phyloP scores from a whole-genome alignment of 441 rosid species.

The Populus tomentosa region DNA sequence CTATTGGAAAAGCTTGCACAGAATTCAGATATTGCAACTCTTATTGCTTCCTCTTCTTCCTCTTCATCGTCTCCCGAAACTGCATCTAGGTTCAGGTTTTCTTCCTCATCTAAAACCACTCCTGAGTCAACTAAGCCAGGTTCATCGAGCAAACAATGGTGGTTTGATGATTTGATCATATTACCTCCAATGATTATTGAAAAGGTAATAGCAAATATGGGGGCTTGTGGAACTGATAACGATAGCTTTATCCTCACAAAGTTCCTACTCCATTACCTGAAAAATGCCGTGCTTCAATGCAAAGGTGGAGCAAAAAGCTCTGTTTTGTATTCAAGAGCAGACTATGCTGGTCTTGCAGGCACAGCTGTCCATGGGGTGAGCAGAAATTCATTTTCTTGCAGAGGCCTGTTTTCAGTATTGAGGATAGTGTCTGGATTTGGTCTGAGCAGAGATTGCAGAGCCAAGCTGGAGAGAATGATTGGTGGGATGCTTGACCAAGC shows the following conservation, averaged over 20 bases:
- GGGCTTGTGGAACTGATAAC: constrained; percentile 46
- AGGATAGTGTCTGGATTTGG: constrained; percentile 45
- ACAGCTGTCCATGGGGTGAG: constrained; percentile 60
- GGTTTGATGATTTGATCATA: constrained; percentile 58
- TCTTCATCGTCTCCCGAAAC: constrained; percentile 62
- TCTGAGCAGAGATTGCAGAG: constrained; percentile 48
- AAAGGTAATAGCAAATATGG: constrained; percentile 41
- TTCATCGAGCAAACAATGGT: constrained; percentile 53
- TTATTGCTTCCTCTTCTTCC: constrained; percentile 37
- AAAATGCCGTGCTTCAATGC: constrained; percentile 22
- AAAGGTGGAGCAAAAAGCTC: constrained; percentile 8
- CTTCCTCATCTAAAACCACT: constrained; percentile 27
- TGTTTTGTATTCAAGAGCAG: constrained; percentile 14
- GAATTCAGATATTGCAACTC: constrained; percentile 34
- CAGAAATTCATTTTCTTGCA: constrained; percentile 51
- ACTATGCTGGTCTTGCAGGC: constrained; percentile 41
- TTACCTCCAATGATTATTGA: constrained; percentile 47
- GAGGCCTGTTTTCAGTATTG: constrained; percentile 54
- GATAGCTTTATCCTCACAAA: constrained; percentile 53
- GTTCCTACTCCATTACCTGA: constrained; percentile 69
- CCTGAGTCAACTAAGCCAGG: constrained; percentile 27
- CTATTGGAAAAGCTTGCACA: constrained; percentile 55
- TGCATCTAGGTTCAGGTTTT: constrained; percentile 34
- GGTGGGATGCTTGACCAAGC: constrained; percentile 68
- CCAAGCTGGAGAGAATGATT: constrained; percentile 51